Conservation (phyloP, 2,329 filamentous ascomycete species). For the Botrytis galanthina region DNA sequence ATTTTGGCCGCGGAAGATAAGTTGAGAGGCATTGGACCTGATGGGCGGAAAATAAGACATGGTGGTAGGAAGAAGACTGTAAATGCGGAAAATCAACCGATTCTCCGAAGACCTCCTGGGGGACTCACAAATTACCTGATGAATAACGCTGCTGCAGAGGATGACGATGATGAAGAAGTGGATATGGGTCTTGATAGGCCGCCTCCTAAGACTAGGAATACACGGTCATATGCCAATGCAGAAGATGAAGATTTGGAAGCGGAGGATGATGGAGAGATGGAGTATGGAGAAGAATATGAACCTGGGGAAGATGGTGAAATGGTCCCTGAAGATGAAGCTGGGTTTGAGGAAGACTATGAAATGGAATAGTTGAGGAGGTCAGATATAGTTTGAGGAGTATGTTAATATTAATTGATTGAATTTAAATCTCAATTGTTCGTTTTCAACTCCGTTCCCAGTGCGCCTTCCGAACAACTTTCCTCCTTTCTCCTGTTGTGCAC, state of each 20-base stretch:
- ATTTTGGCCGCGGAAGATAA: conserved; percentile 16
- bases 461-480: not conserved
- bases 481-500: not conserved
- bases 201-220: not conserved
- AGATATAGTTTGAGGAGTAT: not conserved
- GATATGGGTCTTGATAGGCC: not conserved
- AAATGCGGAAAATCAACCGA: not conserved
- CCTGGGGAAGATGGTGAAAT: conserved; percentile 3
- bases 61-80: conserved; percentile 17
- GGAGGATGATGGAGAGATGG: conserved; percentile 1
- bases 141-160: not conserved
- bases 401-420: not conserved
- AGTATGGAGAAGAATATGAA: conserved; percentile 11
- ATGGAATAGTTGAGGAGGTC: not conserved
- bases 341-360: conserved; percentile 4
- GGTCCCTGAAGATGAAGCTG: conserved; percentile 26
- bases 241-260: conserved; percentile 12
- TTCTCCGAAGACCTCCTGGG: conserved; percentile 17
- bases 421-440: rapidly evolving
- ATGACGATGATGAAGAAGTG: not conserved
- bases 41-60: conserved; percentile 7
- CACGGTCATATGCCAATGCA: conserved; percentile 9
- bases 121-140: conserved; percentile 14
- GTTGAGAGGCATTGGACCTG: conserved; percentile 9
- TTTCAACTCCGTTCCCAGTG: conserved; percentile 53